A percentile compares a stretch with the other conserved stretches of the same genome.
These are phyloP conservation scores for Rhodotorula sp. DNA, from an alignment of 1,284 basidiomycete species.

Conservation along the genomic window DNA sequence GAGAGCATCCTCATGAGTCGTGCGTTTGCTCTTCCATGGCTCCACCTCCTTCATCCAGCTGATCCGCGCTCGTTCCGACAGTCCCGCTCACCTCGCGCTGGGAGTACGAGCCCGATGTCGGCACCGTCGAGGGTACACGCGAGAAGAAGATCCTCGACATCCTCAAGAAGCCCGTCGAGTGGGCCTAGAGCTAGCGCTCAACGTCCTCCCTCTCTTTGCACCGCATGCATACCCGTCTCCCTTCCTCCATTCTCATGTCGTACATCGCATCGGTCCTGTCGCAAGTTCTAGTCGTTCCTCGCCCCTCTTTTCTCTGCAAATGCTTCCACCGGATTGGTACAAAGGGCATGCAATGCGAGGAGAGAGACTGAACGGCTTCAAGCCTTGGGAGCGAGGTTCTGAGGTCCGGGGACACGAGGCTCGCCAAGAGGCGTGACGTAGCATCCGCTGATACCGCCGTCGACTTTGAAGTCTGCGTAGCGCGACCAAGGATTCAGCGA, in stretches of 20 bases:
- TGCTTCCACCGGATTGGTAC: no score
- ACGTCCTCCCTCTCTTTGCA: neutral
- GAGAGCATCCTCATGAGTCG: conserved; percentile 88
- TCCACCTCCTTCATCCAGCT: neutral
- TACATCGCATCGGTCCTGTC: neutral
- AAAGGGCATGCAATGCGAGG: neutral
- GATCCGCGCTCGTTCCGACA: conserved; percentile 33
- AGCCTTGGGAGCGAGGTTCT: conserved; percentile 26
- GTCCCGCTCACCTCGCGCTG: conserved; percentile 85
- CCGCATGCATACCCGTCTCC: neutral
- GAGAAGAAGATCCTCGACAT: conserved; percentile 70
- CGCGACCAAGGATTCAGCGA: neutral
- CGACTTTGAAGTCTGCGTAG: conserved; percentile 77
- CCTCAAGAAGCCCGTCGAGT: conserved; percentile 68
- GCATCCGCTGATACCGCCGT: conserved; percentile 82
- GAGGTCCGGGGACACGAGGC: conserved; percentile 27
- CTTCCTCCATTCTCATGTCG: neutral
- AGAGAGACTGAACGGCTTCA: neutral
- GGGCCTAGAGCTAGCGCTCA: conserved; percentile 55
- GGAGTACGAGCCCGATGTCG: conserved; percentile 88
- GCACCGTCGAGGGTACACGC: conserved; percentile 63
- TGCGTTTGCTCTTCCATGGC: conserved; percentile 18
- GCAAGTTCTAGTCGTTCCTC: neutral
- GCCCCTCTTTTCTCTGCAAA: neutral
- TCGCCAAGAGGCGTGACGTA: conserved; percentile 60